Conservation (phyloP, 306 rosid genomes). For the Vigna trinervia region DNA sequence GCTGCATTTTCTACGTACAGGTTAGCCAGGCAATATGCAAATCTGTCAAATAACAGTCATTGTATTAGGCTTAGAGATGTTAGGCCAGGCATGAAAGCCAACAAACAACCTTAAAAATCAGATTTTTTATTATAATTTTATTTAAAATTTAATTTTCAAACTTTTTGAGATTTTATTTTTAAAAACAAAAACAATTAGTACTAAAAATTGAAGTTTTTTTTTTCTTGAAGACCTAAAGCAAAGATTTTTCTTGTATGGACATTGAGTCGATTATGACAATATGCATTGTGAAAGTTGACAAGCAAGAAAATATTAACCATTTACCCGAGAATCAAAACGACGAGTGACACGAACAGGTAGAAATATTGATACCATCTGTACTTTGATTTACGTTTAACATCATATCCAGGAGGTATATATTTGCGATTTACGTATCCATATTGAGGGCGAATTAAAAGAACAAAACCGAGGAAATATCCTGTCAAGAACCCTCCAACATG, state of each 20-base stretch:
- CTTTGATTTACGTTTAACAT: slow-evolving; percentile 59
- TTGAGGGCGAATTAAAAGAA: slow-evolving; percentile 79
- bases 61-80: slow-evolving; percentile 18
- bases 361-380: slow-evolving; percentile 72
- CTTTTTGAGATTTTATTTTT: no score
- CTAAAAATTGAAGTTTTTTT: no score
- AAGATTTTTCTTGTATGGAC: no score
- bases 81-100: background rate
- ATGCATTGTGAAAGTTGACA: background rate
- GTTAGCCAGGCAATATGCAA: slow-evolving; percentile 48
- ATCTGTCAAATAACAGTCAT: slow-evolving; percentile 51
- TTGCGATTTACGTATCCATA: slow-evolving; percentile 71
- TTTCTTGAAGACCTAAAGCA: no score
- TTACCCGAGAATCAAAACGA: slow-evolving; percentile 70
- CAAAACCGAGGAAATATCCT: slow-evolving; percentile 82
- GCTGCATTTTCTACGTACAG: slow-evolving; percentile 37
- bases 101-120: no score
- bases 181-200: no score
- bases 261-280: no score
- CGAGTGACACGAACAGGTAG: slow-evolving; percentile 48
- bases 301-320: background rate
- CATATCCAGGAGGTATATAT: slow-evolving; percentile 69
- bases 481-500: slow-evolving; percentile 87
- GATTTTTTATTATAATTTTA: no score
- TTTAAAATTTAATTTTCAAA: no score